Percentiles rank a stretch among this genome's conserved stretches.
Evolutionary conservation across 1,284 basidiomycete genomes (phyloP).

Genomic region (Somion occarium): DNA sequence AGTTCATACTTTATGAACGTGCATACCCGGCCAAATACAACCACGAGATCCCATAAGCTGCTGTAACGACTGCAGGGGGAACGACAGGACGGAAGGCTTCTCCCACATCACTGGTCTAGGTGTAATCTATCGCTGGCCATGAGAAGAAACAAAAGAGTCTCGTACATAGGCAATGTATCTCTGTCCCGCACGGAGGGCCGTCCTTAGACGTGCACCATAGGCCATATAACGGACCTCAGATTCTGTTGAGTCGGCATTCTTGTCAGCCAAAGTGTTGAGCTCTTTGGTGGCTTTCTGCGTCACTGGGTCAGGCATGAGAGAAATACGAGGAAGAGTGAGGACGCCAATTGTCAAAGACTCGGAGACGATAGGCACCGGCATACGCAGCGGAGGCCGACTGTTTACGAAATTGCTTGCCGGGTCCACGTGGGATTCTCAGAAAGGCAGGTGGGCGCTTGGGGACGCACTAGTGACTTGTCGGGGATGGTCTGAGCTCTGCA

Average conservation of each 20-base stretch:
- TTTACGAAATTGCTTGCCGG: neutral
- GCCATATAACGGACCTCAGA: slow-evolving; percentile 66
- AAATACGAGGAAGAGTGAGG: neutral
- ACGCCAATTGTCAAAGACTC: neutral
- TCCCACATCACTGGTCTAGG: slow-evolving; percentile 82
- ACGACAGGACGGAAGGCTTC: slow-evolving; percentile 92
- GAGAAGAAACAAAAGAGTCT: slow-evolving; percentile 14
- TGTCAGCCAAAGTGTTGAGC: slow-evolving; percentile 54
- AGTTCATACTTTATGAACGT: slow-evolving; percentile 12
- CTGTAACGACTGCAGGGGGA: slow-evolving; percentile 70
- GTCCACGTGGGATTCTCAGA: slow-evolving; percentile 1
- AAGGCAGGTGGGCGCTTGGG: slow-evolving; percentile 5
- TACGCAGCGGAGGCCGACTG: neutral
- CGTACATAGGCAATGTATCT: slow-evolving; percentile 81
- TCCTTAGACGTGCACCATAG: slow-evolving; percentile 76
- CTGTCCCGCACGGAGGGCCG: slow-evolving; percentile 68
- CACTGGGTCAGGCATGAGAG: slow-evolving; percentile 17
- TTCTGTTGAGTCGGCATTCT: slow-evolving; percentile 58
- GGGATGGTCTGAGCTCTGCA: neutral
- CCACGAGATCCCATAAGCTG: slow-evolving; percentile 88
- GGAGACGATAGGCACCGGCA: neutral
- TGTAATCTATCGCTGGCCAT: slow-evolving; percentile 23
- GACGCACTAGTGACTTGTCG: neutral
- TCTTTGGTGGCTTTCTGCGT: slow-evolving; percentile 41
- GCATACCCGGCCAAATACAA: slow-evolving; percentile 67